Conservation (phyloP, 192 early-diverging fungal genomes). For the Coemansia sp. region DNA sequence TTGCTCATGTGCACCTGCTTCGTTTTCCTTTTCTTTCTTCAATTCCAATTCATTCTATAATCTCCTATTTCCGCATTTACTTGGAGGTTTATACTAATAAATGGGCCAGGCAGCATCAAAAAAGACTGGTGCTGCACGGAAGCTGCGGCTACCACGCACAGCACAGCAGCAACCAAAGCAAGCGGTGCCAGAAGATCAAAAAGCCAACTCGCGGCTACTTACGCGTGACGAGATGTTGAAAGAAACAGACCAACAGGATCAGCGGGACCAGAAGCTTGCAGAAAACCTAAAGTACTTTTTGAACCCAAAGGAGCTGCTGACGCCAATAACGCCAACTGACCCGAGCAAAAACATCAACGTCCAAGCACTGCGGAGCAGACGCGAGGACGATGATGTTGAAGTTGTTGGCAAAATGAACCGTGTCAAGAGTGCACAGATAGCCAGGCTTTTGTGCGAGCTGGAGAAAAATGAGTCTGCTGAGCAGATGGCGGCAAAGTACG, state of each 20-base stretch:
- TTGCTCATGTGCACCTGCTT: too few relatives aligned
- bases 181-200: background rate
- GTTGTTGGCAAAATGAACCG: slow-evolving; percentile 9
- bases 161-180: slow-evolving; percentile 11
- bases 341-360: slow-evolving; percentile 41
- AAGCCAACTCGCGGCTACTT: background rate
- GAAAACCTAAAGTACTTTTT: slow-evolving; percentile 47
- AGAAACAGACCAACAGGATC: slow-evolving; percentile 11
- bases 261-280: slow-evolving; percentile 8
- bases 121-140: background rate
- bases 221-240: slow-evolving; percentile 45
- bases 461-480: background rate
- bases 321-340: slow-evolving; percentile 31
- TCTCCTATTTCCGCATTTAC: too few relatives aligned
- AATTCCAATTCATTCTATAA: background rate
- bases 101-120: slow-evolving; percentile 42
- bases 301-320: slow-evolving; percentile 35
- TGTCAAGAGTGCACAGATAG: slow-evolving; percentile 9
- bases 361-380: slow-evolving; percentile 30
- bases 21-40: too few relatives aligned
- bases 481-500: slow-evolving; percentile 15
- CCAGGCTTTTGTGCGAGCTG: slow-evolving; percentile 9
- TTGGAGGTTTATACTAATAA: too few relatives aligned
- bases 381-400: slow-evolving; percentile 12
- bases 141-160: slow-evolving; percentile 30